Percentiles rank a stretch among this genome's conserved stretches.
These are phyloP conservation scores for Fusarium circinatum DNA, from an alignment of 2,329 filamentous ascomycete genomes.

Conservation along the genomic window DNA sequence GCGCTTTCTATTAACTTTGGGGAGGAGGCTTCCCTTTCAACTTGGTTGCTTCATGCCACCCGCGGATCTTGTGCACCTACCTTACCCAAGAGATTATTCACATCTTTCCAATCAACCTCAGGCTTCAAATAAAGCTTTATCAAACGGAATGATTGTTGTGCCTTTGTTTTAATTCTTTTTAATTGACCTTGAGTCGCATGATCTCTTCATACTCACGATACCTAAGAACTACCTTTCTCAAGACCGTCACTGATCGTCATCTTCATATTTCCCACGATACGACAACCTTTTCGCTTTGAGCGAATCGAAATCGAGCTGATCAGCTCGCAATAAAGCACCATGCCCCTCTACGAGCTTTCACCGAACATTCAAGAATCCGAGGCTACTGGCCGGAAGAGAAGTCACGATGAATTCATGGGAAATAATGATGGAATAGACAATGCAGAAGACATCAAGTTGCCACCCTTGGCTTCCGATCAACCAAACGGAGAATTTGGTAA, in stretches of 20 bases:
- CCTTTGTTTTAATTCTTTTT: neutral
- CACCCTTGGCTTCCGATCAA: conserved; percentile 22
- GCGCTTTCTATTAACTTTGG: conserved; percentile 39
- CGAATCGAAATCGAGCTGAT: conserved; percentile 2
- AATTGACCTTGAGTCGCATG: conserved; percentile 19
- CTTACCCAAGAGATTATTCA: conserved; percentile 10
- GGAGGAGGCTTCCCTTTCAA: conserved; percentile 30
- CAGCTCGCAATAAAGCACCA: conserved; percentile 39
- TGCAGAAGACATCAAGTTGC: conserved; percentile 31
- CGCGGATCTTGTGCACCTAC: conserved; percentile 12
- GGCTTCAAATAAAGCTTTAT: neutral
- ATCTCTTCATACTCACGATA: conserved; percentile 11
- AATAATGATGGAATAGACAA: conserved; percentile 45
- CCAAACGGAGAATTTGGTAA: conserved; percentile 40
- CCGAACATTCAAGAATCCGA: conserved; percentile 60
- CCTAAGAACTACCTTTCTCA: conserved; percentile 9
- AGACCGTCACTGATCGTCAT: neutral
- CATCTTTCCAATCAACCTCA: conserved; percentile 1
- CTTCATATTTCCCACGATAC: neutral
- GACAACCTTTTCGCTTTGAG: neutral
- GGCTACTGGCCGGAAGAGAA: conserved; percentile 56
- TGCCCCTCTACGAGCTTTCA: conserved; percentile 61
- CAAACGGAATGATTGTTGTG: conserved; percentile 5
- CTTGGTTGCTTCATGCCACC: conserved; percentile 31
- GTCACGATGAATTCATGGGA: conserved; percentile 57